Percentiles rank a stretch among this genome's conserved stretches.
Evolutionary conservation across 2,329 filamentous ascomycete species (phyloP).

Genomic region (Fusarium penzigii): DNA sequence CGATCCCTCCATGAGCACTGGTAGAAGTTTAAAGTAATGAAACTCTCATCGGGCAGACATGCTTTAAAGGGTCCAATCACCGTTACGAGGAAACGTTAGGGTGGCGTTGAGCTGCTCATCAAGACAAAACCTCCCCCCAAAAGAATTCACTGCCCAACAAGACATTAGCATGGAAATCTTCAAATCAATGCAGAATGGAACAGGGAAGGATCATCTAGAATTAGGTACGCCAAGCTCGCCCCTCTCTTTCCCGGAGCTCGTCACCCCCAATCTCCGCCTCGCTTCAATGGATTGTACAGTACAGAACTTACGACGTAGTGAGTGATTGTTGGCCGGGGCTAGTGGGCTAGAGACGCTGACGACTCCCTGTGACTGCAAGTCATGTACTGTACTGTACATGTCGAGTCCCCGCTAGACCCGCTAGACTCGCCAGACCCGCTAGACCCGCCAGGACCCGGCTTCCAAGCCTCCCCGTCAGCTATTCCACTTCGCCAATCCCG

Average conservation of each 20-base stretch:
- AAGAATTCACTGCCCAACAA: background rate
- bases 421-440: too few species aligned
- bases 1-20: too few species aligned
- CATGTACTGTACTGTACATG: too few species aligned
- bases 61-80: background rate
- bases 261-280: background rate
- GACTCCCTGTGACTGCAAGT: too few species aligned
- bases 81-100: background rate
- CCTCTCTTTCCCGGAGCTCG: background rate
- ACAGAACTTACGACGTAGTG: too few species aligned
- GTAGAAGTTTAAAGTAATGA: too few species aligned
- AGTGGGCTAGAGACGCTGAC: too few species aligned
- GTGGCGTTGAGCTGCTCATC: background rate
- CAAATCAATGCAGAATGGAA: background rate
- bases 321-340: too few species aligned
- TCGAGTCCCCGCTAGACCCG: background rate
- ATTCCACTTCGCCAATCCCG: background rate
- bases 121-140: background rate
- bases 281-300: background rate
- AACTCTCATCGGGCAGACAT: background rate
- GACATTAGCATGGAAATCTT: background rate
- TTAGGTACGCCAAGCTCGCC: background rate
- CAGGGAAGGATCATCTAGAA: background rate
- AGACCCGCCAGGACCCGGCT: background rate
- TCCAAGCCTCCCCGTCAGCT: background rate